Evolutionary conservation across 345 rosid genomes (phyloP), one percentile per base, ranked within the genome.

Genomic region (Psidium friedrichsthalianum): DNA sequence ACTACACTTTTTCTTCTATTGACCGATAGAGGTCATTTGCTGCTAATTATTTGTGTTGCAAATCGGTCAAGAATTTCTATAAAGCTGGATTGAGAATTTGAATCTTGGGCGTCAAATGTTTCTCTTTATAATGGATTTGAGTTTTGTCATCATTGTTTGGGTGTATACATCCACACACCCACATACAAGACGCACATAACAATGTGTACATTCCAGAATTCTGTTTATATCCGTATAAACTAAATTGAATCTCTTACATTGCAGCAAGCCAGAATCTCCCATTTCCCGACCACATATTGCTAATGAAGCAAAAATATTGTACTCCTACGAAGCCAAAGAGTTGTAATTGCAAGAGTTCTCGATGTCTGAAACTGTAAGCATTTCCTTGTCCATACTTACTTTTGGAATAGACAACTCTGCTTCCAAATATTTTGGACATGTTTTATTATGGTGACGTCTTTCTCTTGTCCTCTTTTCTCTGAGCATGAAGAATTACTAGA

Each of bases 291-390:
- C 61, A 9, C 87, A 85, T 51, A 32, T 27, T 32, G 87, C 58
- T 88, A 52, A 55, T 83, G 95, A 94, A 52, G 88, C 87, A n/a
- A 90, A 90, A 91, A 82, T 96, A 94, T 74, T 88, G 81, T 84
- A 93, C 94, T 74, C 97, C 94, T 29, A 93, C 88, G 90, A 95
- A 93, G 89, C 90, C 87, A 85, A 96, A 86, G 89, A 95, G 88
- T 83, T 96, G 98, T 83, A 95, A 92, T 83, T 96, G 99, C 90
- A 95, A 92, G 89, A 89, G 88, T 86, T 93, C 98, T 22, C 91
- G 88, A 47, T 96, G 98, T 87, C 92, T 96, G 95, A 95, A 95
- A 88, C 87, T 96, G 99, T 95, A 89, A 94, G 98, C 83, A 56
- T 27, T 74, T 78, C 29, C 82, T 55, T 55, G 24, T 54, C 14